phyloP scores from a whole-genome alignment of 2,329 filamentous ascomycete genomes.

The Cladorrhinum sp. region DNA sequence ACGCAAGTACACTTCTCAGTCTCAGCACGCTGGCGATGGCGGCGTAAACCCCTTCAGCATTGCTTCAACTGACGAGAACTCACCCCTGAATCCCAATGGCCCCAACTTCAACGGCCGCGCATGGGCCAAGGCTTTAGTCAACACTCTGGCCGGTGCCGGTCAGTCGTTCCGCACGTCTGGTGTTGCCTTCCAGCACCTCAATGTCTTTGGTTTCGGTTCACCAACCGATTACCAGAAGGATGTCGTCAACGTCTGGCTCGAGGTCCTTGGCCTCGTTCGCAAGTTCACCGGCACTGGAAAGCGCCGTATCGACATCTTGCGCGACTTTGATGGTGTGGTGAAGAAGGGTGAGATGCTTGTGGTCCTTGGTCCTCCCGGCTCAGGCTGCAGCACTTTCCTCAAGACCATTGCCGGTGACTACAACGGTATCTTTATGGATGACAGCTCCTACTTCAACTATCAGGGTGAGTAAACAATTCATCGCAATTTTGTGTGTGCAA shows the following conservation, averaged over 20 bases:
- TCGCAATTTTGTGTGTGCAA: conserved; percentile 16
- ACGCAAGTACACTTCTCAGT: conserved; percentile 49
- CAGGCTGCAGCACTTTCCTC: conserved; percentile 79
- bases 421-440: conserved; percentile 71
- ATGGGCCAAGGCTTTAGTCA: conserved; percentile 60
- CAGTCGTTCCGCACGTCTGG: conserved; percentile 58
- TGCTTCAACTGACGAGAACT: conserved; percentile 36
- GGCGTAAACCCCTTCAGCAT: conserved; percentile 49
- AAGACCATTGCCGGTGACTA: conserved; percentile 83
- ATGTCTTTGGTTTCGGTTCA: conserved; percentile 64
- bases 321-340: conserved; percentile 65
- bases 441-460: conserved; percentile 75
- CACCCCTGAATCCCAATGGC: conserved; percentile 47
- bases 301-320: conserved; percentile 65
- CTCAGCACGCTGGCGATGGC: conserved; percentile 34
- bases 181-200: conserved; percentile 64
- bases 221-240: conserved; percentile 70
- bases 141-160: conserved; percentile 50
- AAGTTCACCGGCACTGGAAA: conserved; percentile 50
- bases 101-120: conserved; percentile 49
- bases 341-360: conserved; percentile 72
- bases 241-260: conserved; percentile 59
- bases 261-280: conserved; percentile 42
- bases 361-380: conserved; percentile 67
- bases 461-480: conserved; percentile 50